A percentile compares a stretch with the other conserved stretches of the same genome.
These are phyloP conservation scores for Fusarium albidum DNA, from an alignment of 2,329 filamentous ascomycete species.

Conservation along the genomic window DNA sequence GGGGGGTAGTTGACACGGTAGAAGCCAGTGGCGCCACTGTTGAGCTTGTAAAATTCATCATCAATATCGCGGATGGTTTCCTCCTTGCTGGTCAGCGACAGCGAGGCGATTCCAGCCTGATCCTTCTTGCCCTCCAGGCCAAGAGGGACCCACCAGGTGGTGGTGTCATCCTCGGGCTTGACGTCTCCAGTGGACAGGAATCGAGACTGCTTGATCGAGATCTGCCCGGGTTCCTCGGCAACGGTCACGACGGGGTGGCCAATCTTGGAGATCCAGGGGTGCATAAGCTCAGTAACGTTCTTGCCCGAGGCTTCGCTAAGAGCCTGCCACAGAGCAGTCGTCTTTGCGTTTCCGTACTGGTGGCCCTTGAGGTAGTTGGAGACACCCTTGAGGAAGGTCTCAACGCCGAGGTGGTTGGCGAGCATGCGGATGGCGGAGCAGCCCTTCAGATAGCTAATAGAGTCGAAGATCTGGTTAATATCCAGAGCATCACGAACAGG, in stretches of 20 bases:
- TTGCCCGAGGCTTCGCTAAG: constrained; percentile 87
- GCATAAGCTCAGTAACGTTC: constrained; percentile 88
- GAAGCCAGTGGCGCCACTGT: constrained; percentile 85
- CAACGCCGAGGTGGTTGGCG: constrained; percentile 84
- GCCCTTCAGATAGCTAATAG: constrained; percentile 96
- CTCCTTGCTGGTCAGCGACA: constrained; percentile 78
- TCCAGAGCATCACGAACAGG: constrained; percentile 92
- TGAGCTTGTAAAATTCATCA: constrained; percentile 90
- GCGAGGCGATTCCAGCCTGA: constrained; percentile 66
- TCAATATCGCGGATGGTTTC: constrained; percentile 79
- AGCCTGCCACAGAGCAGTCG: constrained; percentile 89
- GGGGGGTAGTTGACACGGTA: constrained; percentile 95
- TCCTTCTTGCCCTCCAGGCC: constrained; percentile 80
- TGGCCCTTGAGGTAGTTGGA: constrained; percentile 88
- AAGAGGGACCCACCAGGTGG: constrained; percentile 95
- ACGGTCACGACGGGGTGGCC: constrained; percentile 92
- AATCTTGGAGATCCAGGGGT: constrained; percentile 94
- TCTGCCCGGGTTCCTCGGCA: constrained; percentile 81
- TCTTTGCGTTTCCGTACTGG: constrained; percentile 89
- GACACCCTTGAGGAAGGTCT: constrained; percentile 91
- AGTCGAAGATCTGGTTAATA: constrained; percentile 97
- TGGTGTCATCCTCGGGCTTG: constrained; percentile 88
- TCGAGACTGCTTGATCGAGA: constrained; percentile 83
- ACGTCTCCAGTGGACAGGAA: constrained; percentile 94
- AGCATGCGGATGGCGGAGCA: constrained; percentile 98